phyloP scores from a whole-genome alignment of 306 rosid genomes.

The Ormosia emarginata region DNA sequence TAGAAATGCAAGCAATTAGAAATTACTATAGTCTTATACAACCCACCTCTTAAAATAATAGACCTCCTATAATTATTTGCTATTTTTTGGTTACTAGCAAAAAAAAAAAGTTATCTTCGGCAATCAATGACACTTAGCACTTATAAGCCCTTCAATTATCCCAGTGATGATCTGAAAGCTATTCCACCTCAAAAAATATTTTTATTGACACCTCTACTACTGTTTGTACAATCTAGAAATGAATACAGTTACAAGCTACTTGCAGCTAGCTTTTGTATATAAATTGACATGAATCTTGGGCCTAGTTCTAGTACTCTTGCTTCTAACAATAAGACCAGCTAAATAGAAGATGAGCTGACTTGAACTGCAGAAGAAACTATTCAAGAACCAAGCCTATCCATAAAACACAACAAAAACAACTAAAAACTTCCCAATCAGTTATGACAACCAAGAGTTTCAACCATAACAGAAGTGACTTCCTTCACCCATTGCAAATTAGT shows the following conservation, averaged over 20 bases:
- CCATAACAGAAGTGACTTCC: neutral
- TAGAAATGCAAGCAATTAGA: too few relatives aligned
- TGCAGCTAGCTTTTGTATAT: slow-evolving; percentile 79
- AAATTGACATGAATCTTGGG: slow-evolving; percentile 86
- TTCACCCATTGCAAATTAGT: neutral
- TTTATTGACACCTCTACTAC: neutral
- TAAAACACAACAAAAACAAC: neutral
- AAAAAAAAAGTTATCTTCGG: neutral
- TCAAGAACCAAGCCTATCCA: neutral
- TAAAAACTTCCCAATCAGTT: neutral
- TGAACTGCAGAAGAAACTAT: slow-evolving; percentile 7
- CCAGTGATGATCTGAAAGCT: neutral
- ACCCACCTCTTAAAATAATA: neutral
- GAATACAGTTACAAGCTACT: slow-evolving; percentile 38
- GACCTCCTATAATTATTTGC: neutral
- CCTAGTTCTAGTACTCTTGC: slow-evolving; percentile 84
- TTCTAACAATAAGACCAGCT: slow-evolving; percentile 68
- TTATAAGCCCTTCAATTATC: neutral
- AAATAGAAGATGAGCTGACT: neutral
- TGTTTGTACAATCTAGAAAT: neutral
- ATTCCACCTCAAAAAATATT: neutral
- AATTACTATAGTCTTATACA: too few relatives aligned
- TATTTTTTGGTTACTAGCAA: neutral
- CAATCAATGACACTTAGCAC: neutral
- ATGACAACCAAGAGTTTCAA: neutral